phyloP scores from a whole-genome alignment of 2,329 filamentous ascomycete genomes.

The Chaetomium globosum region DNA sequence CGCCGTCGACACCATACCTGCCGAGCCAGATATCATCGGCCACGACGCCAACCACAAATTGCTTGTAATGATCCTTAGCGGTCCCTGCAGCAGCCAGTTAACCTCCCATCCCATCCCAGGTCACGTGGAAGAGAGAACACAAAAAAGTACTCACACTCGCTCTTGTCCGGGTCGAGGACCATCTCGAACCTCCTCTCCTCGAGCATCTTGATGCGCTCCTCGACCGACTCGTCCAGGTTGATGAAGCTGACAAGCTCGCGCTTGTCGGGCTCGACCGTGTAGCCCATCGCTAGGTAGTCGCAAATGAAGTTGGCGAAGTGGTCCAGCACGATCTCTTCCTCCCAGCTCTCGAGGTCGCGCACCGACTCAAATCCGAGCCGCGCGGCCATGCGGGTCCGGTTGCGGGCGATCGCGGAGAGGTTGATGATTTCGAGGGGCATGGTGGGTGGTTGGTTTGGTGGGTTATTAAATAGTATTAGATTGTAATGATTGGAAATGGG shows the following conservation, averaged over 20 bases:
- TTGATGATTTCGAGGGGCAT: background rate
- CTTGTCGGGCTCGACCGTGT: slow-evolving; percentile 21
- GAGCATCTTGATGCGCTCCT: slow-evolving; percentile 14
- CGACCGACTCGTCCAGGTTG: slow-evolving; percentile 20
- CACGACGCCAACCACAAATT: slow-evolving; percentile 26
- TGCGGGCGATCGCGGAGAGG: background rate
- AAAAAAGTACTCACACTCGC: slow-evolving; percentile 19
- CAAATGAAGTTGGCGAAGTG: slow-evolving; percentile 28
- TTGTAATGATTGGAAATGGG: background rate
- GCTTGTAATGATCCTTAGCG: slow-evolving; percentile 26
- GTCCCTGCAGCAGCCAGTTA: slow-evolving; percentile 17
- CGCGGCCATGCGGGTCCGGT: slow-evolving; percentile 14
- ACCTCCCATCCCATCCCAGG: background rate
- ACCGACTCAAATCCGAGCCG: slow-evolving; percentile 22
- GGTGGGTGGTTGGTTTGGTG: background rate
- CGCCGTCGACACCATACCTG: background rate
- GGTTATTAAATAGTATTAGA: background rate
- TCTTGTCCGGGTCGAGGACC: slow-evolving; percentile 25
- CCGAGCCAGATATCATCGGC: slow-evolving; percentile 26
- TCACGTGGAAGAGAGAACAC: background rate
- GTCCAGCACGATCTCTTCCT: slow-evolving; percentile 24
- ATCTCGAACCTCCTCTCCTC: slow-evolving; percentile 19
- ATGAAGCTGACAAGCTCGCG: slow-evolving; percentile 18
- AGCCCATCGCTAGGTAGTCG: slow-evolving; percentile 25
- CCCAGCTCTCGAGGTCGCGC: slow-evolving; percentile 21